Base-by-base conservation (phyloP, 306 rosid species). In the Vachellia collinsii region DNA sequence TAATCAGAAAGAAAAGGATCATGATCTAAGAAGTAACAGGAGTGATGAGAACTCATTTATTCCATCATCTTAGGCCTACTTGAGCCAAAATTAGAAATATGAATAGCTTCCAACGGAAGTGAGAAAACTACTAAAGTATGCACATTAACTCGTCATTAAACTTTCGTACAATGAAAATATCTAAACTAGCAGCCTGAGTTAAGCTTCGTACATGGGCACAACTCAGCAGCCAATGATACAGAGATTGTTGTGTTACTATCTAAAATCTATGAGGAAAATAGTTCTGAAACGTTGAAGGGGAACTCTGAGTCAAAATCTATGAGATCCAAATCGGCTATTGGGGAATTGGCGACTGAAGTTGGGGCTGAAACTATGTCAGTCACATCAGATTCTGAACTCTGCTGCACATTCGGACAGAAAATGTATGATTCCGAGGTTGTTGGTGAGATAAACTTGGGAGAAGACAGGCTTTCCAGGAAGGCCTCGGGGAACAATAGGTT, bases 271-370 rank as follows among this genome's bases (percentile, higher is more conserved):
- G 7, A 83, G 48, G 79, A 37, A 78, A 86, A 79, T 81, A 71
- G 75, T 36, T 86, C 91, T 3, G 81, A 61, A 56, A 59, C 50
- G 75, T 83, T 87, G 29, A 78, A 85, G 3, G 74, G 79, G 81
- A 87, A 93, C 68, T 54, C 46, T 11, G 39, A 75, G 65, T 91
- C 88, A 39, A 90, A 80, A 83, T 90, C 91, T 9, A 83, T 36
- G 81, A 90, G 36, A 83, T 87, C 90, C 22, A 85, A 81, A 41
- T 86, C 88, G 71, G 69, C 79, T 7, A 89, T 89, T 20, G 93
- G 91, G 2, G 97, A 94, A 85, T 88, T 91, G 81, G 83, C n/a
- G 70, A 53, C 90, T 8, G 97, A 92, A 81, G 87, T 90, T 56
- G 91, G 87, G 17, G 87, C 85, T 47, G 98, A 94, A 58, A 89